These are phyloP conservation scores for Fermentozyma sake DNA, from an alignment of 1,139 yeast species.

Conservation along the genomic window DNA sequence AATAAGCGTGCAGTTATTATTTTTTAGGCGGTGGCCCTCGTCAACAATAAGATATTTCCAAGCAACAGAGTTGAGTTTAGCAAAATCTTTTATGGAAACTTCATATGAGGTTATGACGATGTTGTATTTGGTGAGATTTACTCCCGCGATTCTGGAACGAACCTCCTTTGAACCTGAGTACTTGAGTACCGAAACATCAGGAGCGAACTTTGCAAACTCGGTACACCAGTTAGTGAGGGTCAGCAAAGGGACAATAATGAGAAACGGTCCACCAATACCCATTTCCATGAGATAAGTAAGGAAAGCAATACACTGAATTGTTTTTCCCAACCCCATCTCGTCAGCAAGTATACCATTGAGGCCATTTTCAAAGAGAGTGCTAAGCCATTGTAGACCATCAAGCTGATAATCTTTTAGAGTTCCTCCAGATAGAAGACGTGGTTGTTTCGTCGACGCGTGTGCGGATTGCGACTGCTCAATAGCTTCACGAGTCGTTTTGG, in stretches of 20 bases:
- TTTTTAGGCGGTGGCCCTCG: slow-evolving; percentile 90
- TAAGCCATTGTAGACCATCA: slow-evolving; percentile 88
- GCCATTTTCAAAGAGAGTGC: slow-evolving; percentile 86
- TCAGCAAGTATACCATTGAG: slow-evolving; percentile 93
- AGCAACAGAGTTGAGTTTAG: slow-evolving; percentile 42
- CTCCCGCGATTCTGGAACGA: slow-evolving; percentile 38
- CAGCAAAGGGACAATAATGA: slow-evolving; percentile 83
- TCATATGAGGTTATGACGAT: slow-evolving; percentile 83
- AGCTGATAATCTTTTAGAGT: slow-evolving; percentile 76
- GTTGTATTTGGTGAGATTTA: slow-evolving; percentile 14
- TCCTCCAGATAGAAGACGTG: slow-evolving; percentile 63
- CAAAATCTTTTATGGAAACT: slow-evolving; percentile 63
- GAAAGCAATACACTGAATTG: slow-evolving; percentile 79
- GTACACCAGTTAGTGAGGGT: slow-evolving; percentile 81
- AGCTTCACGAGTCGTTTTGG: slow-evolving; percentile 20
- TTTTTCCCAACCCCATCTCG: slow-evolving; percentile 96
- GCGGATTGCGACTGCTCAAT: slow-evolving; percentile 19
- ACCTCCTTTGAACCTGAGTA: slow-evolving; percentile 64
- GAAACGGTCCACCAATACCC: slow-evolving; percentile 77
- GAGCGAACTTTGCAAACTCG: slow-evolving; percentile 73
- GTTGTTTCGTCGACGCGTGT: slow-evolving; percentile 49
- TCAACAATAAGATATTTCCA: slow-evolving; percentile 94
- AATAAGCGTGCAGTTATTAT: slow-evolving; percentile 71
- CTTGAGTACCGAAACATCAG: slow-evolving; percentile 55
- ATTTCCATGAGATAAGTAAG: slow-evolving; percentile 74